Evolutionary conservation across 495 filamentous ascomycete species (phyloP), one percentile per base, ranked within the genome.

Genomic region (Staphylotrichum longicolle): DNA sequence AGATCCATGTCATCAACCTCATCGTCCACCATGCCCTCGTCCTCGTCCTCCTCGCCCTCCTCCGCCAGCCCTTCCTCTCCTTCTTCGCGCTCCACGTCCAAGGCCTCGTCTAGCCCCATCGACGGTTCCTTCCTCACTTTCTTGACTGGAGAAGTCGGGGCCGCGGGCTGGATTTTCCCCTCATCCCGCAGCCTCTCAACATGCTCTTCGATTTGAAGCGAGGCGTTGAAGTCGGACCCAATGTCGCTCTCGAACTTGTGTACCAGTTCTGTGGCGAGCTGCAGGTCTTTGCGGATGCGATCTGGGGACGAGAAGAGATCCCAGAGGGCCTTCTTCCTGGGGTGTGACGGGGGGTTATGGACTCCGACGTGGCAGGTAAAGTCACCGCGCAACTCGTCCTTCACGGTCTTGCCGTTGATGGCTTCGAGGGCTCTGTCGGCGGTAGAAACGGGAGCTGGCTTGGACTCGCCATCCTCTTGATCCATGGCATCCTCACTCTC

Each of bases 311-410:
- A 96, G 71, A 96, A 97, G 3, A 97, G 78, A 75, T 97, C 93
- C 93, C 93, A 97, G 3, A 99, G 78, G 0, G 96, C 93, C 77
- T 99, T 99, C 82, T 96, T 98, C 62, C 93, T 84, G 2, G 91
- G 89, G 61, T 90, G 85, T 15, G 82, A 81, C 0, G 93, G 91
- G 7, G 94, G 93, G 49, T 90, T 88, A 74, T 99, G 94, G 39
- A 99, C 87, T 55, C 94, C 94, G 44, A 98, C 94, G 71, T 99
- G 95, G 70, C 93, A 96, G 30, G 91, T 90, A 72, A 99, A 99
- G 71, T 98, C 92, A 32, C 93, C 95, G 41, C 92, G 88, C 50
- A 87, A 84, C 58, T 94, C 86, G 66, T 97, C 94, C 68, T 96
- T 88, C 60, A 99, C 96, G 1, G 90, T 94, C 78, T 98, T 97